Evolutionary conservation across 2,329 filamentous ascomycete genomes (phyloP), one percentile per base, ranked within the genome.

Genomic region (Pseudopithomyces chartarum): DNA sequence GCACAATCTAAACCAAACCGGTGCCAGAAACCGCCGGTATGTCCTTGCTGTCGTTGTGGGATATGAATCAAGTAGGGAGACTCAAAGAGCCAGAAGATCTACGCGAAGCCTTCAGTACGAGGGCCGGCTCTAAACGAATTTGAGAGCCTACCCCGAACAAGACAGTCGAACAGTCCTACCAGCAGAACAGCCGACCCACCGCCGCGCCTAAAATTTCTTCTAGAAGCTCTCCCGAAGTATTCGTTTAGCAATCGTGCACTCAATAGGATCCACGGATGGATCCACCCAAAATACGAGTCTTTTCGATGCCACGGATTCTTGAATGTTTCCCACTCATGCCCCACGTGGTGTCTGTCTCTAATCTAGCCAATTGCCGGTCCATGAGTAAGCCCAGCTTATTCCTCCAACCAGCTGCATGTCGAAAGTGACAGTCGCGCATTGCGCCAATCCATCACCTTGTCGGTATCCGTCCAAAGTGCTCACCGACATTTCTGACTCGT

Each of bases 401-500:
- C 26, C 8, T 8, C 26, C 4, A 29, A 4, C 26, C 26, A 29
- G 26, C 26, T 29, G 13, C 34, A 29, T 8, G 26, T 29, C 19
- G 29, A 26, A 17, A 19, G 19, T 39, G 34, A 22, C 46, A 17
- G 12, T 19, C 19, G 19, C 34, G n/a, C 19, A 26, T 49, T 10
- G 33, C 33, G 26, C 46, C 46, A 47, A 47, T 36, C 29, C 44
- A 47, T n/a, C 33, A 12, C 15, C 7, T 19, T 39, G 20, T 29
- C 15, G 19, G 33, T 29, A 39, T 26, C 19, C 46, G 17, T 39
- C 11, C 20, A 39, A 17, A 12, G 20, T 29, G 33, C 67, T 69
- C 67, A 71, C 69, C 69, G 69, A 71, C 68, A 70, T 69, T 72
- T 68, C 59, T 69, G 60, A 62, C 60, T 61, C 64, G 60, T 56